phyloP scores from a whole-genome alignment of 768 basidiomycete species.

The Mycena albidolilacea region DNA sequence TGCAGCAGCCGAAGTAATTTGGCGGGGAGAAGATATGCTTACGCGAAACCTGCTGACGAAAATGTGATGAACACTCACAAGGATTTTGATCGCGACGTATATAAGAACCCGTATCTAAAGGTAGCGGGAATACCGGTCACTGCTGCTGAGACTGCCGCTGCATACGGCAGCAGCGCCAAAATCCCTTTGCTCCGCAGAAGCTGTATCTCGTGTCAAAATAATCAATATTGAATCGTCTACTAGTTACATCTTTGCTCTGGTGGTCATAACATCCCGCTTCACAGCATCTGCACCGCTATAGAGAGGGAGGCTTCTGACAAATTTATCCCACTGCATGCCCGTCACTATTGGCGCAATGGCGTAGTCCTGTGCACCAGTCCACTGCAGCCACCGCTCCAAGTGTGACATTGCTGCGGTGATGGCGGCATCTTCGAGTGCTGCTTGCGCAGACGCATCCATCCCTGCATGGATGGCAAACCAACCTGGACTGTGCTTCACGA shows the following conservation, averaged over 20 bases:
- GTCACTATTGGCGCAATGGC: slow-evolving; percentile 4
- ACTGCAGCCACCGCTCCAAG: slow-evolving; percentile 7
- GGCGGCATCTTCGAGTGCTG: slow-evolving; percentile 5
- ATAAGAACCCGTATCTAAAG: too few relatives aligned
- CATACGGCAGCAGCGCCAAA: too few relatives aligned
- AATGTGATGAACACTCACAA: too few relatives aligned
- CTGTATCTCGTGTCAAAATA: too few relatives aligned
- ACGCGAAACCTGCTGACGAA: too few relatives aligned
- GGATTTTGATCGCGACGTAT: too few relatives aligned
- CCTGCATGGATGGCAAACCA: slow-evolving; percentile 7
- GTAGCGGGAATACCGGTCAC: too few relatives aligned
- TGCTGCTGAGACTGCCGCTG: too few relatives aligned
- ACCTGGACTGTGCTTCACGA: slow-evolving; percentile 4
- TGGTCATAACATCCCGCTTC: background rate
- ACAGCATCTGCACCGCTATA: background rate
- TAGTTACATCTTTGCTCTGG: background rate
- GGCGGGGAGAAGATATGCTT: too few relatives aligned
- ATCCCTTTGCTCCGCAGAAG: too few relatives aligned
- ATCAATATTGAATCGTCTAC: background rate
- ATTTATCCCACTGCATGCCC: background rate
- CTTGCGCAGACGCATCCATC: background rate
- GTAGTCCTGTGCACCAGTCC: background rate
- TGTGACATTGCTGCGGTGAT: slow-evolving; percentile 1
- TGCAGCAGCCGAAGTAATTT: too few relatives aligned
- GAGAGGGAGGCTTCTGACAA: background rate